Evolutionary conservation across 2,329 filamentous ascomycete species (phyloP).

Genomic region (Paraphaeosphaeria minitans): DNA sequence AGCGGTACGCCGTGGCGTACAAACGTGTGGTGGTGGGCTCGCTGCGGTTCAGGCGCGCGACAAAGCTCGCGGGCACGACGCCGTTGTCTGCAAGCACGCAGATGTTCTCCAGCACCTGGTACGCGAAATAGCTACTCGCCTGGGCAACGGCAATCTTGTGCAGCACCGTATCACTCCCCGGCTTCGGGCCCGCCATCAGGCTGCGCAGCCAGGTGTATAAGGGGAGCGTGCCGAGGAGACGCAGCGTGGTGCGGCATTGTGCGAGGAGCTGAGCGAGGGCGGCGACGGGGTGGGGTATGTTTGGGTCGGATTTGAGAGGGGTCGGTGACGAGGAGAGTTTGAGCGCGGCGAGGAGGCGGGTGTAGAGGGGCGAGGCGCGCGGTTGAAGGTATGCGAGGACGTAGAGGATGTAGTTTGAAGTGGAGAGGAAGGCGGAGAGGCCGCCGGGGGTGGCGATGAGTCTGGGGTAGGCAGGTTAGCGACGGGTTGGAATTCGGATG

Average conservation of each 20-base stretch:
- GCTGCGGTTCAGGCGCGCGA: slow-evolving; percentile 46
- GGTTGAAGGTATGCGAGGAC: slow-evolving; percentile 51
- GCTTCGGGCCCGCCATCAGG: slow-evolving; percentile 48
- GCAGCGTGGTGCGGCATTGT: slow-evolving; percentile 51
- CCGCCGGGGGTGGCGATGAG: slow-evolving; percentile 52
- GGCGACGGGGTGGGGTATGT: slow-evolving; percentile 39
- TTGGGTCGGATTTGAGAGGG: slow-evolving; percentile 32
- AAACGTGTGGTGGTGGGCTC: slow-evolving; percentile 42
- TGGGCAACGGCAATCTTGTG: slow-evolving; percentile 50
- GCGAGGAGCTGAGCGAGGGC: slow-evolving; percentile 48
- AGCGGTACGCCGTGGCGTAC: slow-evolving; percentile 50
- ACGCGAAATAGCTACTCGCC: slow-evolving; percentile 50
- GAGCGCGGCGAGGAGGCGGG: slow-evolving; percentile 41
- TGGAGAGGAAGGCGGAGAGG: slow-evolving; percentile 52
- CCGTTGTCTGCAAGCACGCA: slow-evolving; percentile 50
- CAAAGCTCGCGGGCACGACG: slow-evolving; percentile 43
- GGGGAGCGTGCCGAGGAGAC: slow-evolving; percentile 51
- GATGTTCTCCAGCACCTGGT: slow-evolving; percentile 53
- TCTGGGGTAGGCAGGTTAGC: slow-evolving; percentile 32
- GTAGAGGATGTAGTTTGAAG: slow-evolving; percentile 55
- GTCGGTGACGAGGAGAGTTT: slow-evolving; percentile 36
- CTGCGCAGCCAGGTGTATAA: slow-evolving; percentile 53
- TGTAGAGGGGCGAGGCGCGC: slow-evolving; percentile 40
- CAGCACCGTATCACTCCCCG: slow-evolving; percentile 48
- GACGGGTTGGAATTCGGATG: not conserved